These are phyloP conservation scores for Zalerion maritima DNA, from an alignment of 495 filamentous ascomycete species.

Conservation along the genomic window DNA sequence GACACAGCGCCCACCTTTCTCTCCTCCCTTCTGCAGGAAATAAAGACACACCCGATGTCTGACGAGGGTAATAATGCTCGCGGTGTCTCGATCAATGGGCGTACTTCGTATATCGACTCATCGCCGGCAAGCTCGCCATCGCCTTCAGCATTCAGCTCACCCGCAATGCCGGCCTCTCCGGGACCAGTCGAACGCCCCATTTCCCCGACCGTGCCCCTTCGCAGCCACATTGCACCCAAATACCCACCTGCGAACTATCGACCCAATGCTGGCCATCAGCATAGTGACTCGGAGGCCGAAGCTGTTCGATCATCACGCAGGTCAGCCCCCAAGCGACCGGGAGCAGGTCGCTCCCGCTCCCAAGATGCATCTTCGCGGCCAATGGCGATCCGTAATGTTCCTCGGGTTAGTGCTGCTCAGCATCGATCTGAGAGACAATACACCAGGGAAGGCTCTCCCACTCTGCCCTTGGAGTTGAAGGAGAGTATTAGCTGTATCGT, in stretches of 20 bases:
- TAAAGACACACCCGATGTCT: constrained; percentile 50
- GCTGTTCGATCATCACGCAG: constrained; percentile 11
- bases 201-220: constrained; percentile 55
- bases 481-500: constrained; percentile 73
- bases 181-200: constrained; percentile 44
- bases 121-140: constrained; percentile 63
- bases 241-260: constrained; percentile 47
- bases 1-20: constrained; percentile 53
- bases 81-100: too few species aligned
- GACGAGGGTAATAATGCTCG: constrained; percentile 40
- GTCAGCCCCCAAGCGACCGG: constrained; percentile 3
- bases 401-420: too few species aligned
- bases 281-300: constrained; percentile 33
- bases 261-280: constrained; percentile 30
- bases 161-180: constrained; percentile 56
- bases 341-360: too few species aligned
- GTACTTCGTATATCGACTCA: too few species aligned
- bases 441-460: constrained; percentile 8
- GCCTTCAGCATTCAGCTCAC: constrained; percentile 50
- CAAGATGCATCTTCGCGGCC: too few species aligned
- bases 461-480: constrained; percentile 57
- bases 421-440: constrained; percentile 1
- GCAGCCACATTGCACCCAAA: constrained; percentile 45
- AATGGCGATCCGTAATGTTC: too few species aligned
- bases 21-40: constrained; percentile 71